Evolutionary conservation across 2,329 filamentous ascomycete genomes (phyloP).

Genomic region (Aspergillus sp.): DNA sequence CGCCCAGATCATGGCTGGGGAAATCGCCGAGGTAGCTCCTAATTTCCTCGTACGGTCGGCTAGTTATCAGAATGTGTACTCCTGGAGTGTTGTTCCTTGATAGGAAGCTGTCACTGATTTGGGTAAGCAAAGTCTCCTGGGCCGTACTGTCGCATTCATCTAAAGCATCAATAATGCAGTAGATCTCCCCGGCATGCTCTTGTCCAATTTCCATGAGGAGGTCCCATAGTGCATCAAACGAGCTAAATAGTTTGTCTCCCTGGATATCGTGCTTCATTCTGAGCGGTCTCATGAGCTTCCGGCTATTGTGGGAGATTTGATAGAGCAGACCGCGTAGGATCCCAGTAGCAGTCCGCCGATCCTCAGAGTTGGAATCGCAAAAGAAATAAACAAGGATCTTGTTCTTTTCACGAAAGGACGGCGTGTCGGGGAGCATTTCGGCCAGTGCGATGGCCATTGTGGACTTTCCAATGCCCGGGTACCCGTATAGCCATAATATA

Average conservation of each 20-base stretch:
- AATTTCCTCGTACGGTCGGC: constrained; percentile 2
- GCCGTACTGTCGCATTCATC: constrained; percentile 21
- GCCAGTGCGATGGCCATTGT: neutral
- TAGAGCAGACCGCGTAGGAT: neutral
- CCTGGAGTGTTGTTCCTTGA: neutral
- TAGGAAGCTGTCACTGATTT: constrained; percentile 13
- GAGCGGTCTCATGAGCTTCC: neutral
- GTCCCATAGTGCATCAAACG: constrained; percentile 14
- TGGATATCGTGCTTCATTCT: neutral
- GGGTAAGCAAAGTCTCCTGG: constrained; percentile 14
- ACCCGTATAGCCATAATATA: neutral
- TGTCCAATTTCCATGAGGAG: constrained; percentile 8
- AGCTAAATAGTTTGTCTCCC: constrained; percentile 4
- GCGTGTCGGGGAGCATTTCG: neutral
- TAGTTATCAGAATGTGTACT: constrained; percentile 2
- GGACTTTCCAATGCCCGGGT: neutral
- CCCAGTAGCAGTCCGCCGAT: neutral
- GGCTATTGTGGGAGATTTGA: neutral
- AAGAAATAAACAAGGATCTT: neutral
- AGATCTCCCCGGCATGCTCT: constrained; percentile 5
- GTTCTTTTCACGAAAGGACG: neutral
- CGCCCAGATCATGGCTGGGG: neutral
- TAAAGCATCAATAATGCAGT: constrained; percentile 22
- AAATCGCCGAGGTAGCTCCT: neutral
- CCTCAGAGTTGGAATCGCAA: constrained; percentile 1